These are phyloP conservation scores for Esteya vermicola DNA, from an alignment of 2,329 filamentous ascomycete species.

Conservation along the genomic window DNA sequence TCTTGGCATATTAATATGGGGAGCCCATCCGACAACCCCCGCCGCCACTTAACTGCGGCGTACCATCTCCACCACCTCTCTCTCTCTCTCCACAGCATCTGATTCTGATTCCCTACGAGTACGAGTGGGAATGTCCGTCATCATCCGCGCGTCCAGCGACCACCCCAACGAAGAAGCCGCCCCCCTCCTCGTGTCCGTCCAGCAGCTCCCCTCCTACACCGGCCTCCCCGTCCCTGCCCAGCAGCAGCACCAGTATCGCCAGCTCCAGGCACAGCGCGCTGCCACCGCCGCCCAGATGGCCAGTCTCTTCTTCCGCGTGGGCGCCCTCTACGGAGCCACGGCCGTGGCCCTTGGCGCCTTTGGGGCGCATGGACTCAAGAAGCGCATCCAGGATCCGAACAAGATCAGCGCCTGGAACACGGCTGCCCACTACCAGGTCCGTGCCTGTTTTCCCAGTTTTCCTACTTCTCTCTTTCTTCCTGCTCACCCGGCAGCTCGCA, in stretches of 20 bases:
- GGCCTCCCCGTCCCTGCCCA: neutral
- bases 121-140: slow-evolving; percentile 5
- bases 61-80: too few relatives aligned
- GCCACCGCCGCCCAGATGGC: slow-evolving; percentile 3
- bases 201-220: neutral
- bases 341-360: slow-evolving; percentile 51
- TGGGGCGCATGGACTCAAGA: slow-evolving; percentile 53
- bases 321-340: slow-evolving; percentile 46
- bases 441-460: neutral
- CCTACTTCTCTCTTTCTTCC: neutral
- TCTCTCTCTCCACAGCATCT: too few relatives aligned
- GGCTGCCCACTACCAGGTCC: slow-evolving; percentile 53
- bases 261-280: neutral
- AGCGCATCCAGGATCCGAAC: slow-evolving; percentile 41
- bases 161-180: slow-evolving; percentile 7
- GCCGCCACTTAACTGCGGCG: too few relatives aligned
- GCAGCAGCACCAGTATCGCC: neutral
- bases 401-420: slow-evolving; percentile 47
- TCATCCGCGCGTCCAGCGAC: slow-evolving; percentile 4
- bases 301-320: slow-evolving; percentile 34
- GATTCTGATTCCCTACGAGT: too few relatives aligned
- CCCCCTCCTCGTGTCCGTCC: slow-evolving; percentile 8
- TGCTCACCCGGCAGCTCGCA: slow-evolving; percentile 31
- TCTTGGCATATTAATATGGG: too few relatives aligned
- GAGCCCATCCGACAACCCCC: too few relatives aligned